These are phyloP conservation scores for Furcasterigmium sp. DNA, from an alignment of 2,329 filamentous ascomycete genomes.

Conservation along the genomic window DNA sequence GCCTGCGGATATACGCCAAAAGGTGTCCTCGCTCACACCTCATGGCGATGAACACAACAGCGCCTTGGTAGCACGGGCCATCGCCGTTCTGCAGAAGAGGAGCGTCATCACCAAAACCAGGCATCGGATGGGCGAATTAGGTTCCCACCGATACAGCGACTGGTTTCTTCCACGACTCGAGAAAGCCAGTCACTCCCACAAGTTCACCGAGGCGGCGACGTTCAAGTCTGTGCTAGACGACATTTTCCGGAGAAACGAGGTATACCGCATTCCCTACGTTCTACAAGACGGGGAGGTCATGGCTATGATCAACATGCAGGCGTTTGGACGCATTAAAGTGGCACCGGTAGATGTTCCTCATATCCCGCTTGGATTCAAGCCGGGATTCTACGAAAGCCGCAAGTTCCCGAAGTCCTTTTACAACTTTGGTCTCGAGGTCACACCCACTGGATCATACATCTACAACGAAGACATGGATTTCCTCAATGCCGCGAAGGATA, in stretches of 20 bases:
- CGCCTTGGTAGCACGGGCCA: conserved; percentile 39
- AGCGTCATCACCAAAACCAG: conserved; percentile 57
- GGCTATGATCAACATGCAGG: conserved; percentile 61
- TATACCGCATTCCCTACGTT: conserved; percentile 46
- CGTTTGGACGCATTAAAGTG: conserved; percentile 50
- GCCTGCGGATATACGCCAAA: conserved; percentile 40
- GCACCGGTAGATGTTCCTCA: conserved; percentile 49
- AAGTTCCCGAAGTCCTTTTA: conserved; percentile 62
- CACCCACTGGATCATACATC: conserved; percentile 53
- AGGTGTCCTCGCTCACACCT: conserved; percentile 43
- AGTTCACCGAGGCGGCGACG: conserved; percentile 51
- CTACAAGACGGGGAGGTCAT: conserved; percentile 62
- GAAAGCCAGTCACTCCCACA: conserved; percentile 47
- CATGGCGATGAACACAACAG: conserved; percentile 33
- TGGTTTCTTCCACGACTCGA: conserved; percentile 51
- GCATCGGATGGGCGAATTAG: conserved; percentile 50
- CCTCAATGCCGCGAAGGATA: conserved; percentile 24
- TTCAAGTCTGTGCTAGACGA: conserved; percentile 58
- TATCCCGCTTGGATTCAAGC: conserved; percentile 66
- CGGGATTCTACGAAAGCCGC: conserved; percentile 66
- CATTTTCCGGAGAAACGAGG: conserved; percentile 38
- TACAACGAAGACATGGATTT: conserved; percentile 46
- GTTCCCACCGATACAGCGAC: conserved; percentile 59
- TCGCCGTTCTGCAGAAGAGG: conserved; percentile 41
- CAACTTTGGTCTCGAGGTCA: conserved; percentile 56